phyloP scores from a whole-genome alignment of 2,329 filamentous ascomycete species.

The Phaeosphaeriaceae sp. region DNA sequence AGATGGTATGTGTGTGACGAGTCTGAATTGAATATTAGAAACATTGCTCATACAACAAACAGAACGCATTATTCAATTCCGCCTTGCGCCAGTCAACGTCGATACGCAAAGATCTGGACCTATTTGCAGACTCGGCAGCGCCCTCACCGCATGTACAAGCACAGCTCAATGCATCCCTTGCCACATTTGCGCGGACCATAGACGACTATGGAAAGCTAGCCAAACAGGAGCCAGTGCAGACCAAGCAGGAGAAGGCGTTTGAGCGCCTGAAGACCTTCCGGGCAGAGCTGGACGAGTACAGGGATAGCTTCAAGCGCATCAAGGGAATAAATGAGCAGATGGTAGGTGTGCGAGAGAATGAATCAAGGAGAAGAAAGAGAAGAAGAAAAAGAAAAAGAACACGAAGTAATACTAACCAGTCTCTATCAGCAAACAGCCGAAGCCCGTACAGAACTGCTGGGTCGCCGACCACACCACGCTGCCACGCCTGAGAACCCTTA shows the following conservation, averaged over 20 bases:
- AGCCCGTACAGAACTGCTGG: constrained; percentile 82
- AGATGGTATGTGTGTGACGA: too few species aligned
- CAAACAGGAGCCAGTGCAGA: constrained; percentile 84
- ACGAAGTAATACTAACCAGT: too few species aligned
- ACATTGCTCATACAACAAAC: constrained; percentile 19
- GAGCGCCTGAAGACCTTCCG: constrained; percentile 88
- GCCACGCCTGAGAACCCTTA: constrained; percentile 95
- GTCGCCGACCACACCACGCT: constrained; percentile 77
- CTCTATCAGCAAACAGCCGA: constrained; percentile 66
- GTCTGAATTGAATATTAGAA: too few species aligned
- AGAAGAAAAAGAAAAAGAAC: too few species aligned
- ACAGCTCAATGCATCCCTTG: constrained; percentile 60
- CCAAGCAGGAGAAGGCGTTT: constrained; percentile 89
- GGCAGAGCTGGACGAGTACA: constrained; percentile 79
- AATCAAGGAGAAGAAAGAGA: not conserved
- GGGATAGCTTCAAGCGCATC: constrained; percentile 76
- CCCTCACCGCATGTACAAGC: constrained; percentile 68
- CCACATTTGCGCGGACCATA: constrained; percentile 84
- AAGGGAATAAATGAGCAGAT: constrained; percentile 80
- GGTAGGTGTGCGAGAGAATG: constrained; percentile 50
- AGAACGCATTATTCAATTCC: constrained; percentile 87
- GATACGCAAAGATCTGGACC: constrained; percentile 76
- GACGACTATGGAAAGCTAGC: constrained; percentile 90
- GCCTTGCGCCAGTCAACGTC: constrained; percentile 83
- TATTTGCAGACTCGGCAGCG: constrained; percentile 66